Evolutionary conservation across 441 rosid genomes (phyloP), one percentile per base, ranked within the genome.

Genomic region (Populus hybrid): DNA sequence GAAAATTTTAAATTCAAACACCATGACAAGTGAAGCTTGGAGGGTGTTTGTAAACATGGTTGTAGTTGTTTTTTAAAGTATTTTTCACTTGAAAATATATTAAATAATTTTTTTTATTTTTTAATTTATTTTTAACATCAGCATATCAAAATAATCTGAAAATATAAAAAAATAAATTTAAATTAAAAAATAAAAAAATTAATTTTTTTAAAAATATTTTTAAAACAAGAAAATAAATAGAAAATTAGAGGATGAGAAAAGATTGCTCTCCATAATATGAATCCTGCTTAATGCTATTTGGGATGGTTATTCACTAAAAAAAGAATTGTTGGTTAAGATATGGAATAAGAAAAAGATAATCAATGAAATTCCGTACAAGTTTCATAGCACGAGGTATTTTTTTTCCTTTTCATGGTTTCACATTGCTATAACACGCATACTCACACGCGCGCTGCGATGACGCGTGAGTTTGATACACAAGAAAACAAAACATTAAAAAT

Each of bases 61-160:
- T 9, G 1, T 0, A 0, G 12, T 9, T 38, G 0, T 0, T 38
- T 38, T 38, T 2, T 9, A 38, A 2, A 38, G 0, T 38, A 1
- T 0, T 38, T 38, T 38, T 38, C 2, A 9, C 0, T 38, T 0
- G 0, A 1, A 38, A 38, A 9, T 2, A 38, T 0, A 0, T 38
- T 28, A 30, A 30, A 3, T 30, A 3, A 3, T n/a, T 30, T 0
- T 30, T 30, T 30, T 24, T 24, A 1, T 24, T 24, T 30, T 30
- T 30, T 30, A 26, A 26, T 26, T 28, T 28, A 28, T 28, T 28
- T 28, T 28, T 28, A 2, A 2, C 3, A 28, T 38, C 0, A 38
- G 0, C 3, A 0, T 0, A 38, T 38, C 12, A 38, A 38, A 38
- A 38, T 38, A 0, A 38, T 38, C 0, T 2, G 0, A 38, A 38